A percentile compares a stretch with the other conserved stretches of the same genome.
Conservation (phyloP, 306 rosid genomes). For the Cucumis sativus region DNA sequence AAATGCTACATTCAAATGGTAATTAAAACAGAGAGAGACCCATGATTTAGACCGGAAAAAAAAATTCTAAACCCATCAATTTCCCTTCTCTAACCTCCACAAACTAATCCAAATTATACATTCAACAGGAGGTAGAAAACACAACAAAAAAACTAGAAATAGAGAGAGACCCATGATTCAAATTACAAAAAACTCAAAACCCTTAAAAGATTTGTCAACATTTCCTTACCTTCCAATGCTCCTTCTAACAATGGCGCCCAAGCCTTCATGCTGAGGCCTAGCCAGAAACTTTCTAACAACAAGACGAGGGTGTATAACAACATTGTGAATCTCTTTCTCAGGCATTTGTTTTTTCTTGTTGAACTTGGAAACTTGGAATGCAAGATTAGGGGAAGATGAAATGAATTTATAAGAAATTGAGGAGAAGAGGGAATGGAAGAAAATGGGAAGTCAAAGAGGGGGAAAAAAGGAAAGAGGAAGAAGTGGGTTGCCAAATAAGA, state of each 20-base stretch:
- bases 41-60: not conserved
- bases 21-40: not conserved
- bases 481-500: slow-evolving; percentile 7
- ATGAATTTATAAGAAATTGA: not conserved
- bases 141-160: not conserved
- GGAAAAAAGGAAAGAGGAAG: not conserved
- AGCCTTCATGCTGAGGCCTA: slow-evolving; percentile 83
- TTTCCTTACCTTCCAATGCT: slow-evolving; percentile 74
- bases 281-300: slow-evolving; percentile 77
- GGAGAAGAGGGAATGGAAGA: not conserved
- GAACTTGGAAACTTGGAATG: not conserved
- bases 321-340: slow-evolving; percentile 16
- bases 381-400: not conserved
- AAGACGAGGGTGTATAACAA: slow-evolving; percentile 39
- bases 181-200: not conserved
- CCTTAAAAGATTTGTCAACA: not conserved
- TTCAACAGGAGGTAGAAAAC: not conserved
- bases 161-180: not conserved
- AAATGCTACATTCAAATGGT: not conserved
- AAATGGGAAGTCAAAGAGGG: not conserved
- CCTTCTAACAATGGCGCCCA: slow-evolving; percentile 89
- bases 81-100: not conserved
- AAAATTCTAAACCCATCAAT: not conserved
- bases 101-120: not conserved
- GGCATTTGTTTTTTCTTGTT: slow-evolving; percentile 18